Base-by-base conservation (phyloP, 805 yeast genomes). In the Starmerella ratchasimensis region DNA sequence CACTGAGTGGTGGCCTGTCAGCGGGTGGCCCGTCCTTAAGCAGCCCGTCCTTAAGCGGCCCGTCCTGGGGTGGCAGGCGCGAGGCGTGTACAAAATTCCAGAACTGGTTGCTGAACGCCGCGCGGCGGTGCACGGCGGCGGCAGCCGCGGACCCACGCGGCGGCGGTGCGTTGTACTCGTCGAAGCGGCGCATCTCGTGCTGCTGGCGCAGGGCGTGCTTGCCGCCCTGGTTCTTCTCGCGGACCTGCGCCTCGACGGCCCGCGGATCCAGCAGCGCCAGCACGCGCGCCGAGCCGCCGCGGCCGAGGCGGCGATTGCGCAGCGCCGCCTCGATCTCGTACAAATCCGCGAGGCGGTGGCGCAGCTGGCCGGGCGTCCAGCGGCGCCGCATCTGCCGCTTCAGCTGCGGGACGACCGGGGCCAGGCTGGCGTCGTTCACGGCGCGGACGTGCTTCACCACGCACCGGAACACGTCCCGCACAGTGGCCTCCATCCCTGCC, bases 91-190 rank as follows among this genome's bases (percentile, higher is more conserved):
- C 14, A 16, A 42, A 42, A 4, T 24, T 27, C 7, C 29, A 28
- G 17, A 25, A 23, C 19, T 23, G 18, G 27, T 24, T 38, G 2
- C 34, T 28, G 18, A 41, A 30, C 22, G 26, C 26, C 5, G 45
- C 38, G 16, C 22, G 15, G 3, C 45, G 35, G 14, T 44, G 38
- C 5, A 45, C 46, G 8, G 16, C 17, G 4, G 14, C 13, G 18
- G 11, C 28, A 4, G 15, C 18, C 3, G 15, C 17, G 21, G 37
- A 17, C 11, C 36, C 34, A 5, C 24, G 22, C 8, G 33, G 19
- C 14, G 52, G 48, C 6, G 51, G 46, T 2, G 21, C 9, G 22
- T 50, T 50, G 33, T 36, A 45, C 22, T 4, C 29, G 35, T 50
- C 54, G 21, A 38, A 34, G n/a, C 45, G 37, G 3, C 54, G 47